Evolutionary conservation across 163 green algal genomes (phyloP).

Genomic region (Trebouxiophyceae sp.): DNA sequence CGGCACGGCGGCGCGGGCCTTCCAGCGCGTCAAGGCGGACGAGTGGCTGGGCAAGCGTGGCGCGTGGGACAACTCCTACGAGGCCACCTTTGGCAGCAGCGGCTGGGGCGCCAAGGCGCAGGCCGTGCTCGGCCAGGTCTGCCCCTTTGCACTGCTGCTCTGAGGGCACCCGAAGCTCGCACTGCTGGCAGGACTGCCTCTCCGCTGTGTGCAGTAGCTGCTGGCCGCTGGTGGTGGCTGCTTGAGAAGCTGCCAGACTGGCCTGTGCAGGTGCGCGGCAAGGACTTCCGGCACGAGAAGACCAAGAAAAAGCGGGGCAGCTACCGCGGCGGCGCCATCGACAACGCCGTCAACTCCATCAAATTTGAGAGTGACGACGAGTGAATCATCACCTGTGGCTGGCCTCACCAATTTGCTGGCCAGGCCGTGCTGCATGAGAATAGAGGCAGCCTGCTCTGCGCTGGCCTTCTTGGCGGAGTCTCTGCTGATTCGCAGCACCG

Average conservation of each 20-base stretch:
- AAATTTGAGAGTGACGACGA: constrained; percentile 96
- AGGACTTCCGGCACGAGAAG: constrained; percentile 98
- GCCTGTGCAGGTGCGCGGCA: constrained; percentile 42
- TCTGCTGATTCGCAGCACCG: too few species aligned
- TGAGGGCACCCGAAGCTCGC: too few species aligned
- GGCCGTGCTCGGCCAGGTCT: constrained; percentile 78
- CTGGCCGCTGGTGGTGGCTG: too few species aligned
- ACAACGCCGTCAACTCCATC: constrained; percentile 72
- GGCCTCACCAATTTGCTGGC: too few species aligned
- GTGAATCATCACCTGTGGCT: constrained; percentile 16
- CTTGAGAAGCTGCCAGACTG: too few species aligned
- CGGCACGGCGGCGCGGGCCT: constrained; percentile 41
- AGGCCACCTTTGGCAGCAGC: constrained; percentile 72
- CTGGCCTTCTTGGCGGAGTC: too few species aligned
- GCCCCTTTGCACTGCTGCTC: too few species aligned
- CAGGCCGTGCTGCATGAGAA: too few species aligned
- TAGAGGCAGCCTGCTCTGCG: too few species aligned
- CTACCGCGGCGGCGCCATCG: constrained; percentile 89
- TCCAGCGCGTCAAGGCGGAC: constrained; percentile 80
- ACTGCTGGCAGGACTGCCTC: too few species aligned
- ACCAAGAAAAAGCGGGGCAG: constrained; percentile 98
- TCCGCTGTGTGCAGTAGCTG: too few species aligned
- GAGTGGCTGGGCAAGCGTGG: constrained; percentile 85
- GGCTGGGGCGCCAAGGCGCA: constrained; percentile 91
- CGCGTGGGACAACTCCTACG: constrained; percentile 81